A percentile compares a stretch with the other conserved stretches of the same genome.
Evolutionary conservation across 23 red algal genomes (phyloP).

Genomic region (Agarophyton chilense): DNA sequence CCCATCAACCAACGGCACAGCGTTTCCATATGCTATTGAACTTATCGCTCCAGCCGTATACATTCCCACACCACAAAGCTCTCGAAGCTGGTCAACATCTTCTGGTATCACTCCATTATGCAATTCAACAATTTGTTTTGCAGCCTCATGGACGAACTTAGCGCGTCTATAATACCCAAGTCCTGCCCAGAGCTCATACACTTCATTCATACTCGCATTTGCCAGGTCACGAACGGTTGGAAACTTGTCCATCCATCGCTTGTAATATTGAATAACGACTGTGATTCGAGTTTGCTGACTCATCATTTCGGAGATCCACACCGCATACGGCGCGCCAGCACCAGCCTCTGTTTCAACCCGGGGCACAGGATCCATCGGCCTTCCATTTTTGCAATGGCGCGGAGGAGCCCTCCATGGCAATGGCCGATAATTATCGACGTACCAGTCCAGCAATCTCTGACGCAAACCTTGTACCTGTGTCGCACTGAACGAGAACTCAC

Average conservation of each 20-base stretch:
- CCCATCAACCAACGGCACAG: slow-evolving; percentile 83
- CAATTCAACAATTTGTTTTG: slow-evolving; percentile 60
- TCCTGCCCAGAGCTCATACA: slow-evolving; percentile 91
- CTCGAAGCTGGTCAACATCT: slow-evolving; percentile 27
- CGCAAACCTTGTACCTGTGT: background rate
- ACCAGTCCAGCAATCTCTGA: slow-evolving; percentile 50
- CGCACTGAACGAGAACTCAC: background rate
- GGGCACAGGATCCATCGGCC: background rate
- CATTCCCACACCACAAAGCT: slow-evolving; percentile 77
- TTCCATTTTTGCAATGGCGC: background rate
- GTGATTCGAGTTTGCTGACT: slow-evolving; percentile 90
- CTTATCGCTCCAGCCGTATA: slow-evolving; percentile 95
- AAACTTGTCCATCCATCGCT: slow-evolving; percentile 82
- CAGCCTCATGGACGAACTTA: slow-evolving; percentile 74
- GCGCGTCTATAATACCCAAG: slow-evolving; percentile 97
- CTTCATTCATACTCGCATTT: slow-evolving; percentile 60
- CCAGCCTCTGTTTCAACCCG: background rate
- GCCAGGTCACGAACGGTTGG: slow-evolving; percentile 76
- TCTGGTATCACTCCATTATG: slow-evolving; percentile 71
- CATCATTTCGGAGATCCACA: slow-evolving; percentile 99
- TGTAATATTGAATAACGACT: slow-evolving; percentile 79
- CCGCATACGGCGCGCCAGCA: slow-evolving; percentile 77
- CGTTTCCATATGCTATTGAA: slow-evolving; percentile 89
- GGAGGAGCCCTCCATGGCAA: slow-evolving; percentile 56
- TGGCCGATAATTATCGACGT: slow-evolving; percentile 27